Evolutionary conservation across 106 monocot species (phyloP), one percentile per base, ranked within the genome.

Genomic region (Acorus gramineus): DNA sequence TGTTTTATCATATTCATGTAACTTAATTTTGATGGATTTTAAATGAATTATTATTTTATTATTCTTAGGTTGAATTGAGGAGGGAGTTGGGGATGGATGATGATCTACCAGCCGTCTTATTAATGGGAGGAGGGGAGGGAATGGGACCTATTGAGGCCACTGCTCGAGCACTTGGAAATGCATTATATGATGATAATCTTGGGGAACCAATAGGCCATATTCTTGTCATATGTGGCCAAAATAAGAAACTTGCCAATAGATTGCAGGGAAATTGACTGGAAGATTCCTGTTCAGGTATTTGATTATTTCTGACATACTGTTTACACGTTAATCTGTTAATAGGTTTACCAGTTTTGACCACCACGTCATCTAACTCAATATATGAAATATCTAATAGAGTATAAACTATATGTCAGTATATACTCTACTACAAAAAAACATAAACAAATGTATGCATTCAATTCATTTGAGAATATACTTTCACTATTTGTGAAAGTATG

Each of bases 91-190:
- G 66, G 13, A 77, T 94, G 86, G 78, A 89, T 47, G 74, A 71
- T 2, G 49, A 73, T 6, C 62, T 94, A 49, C 93, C 83, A 3
- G 86, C 93, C 7, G 93, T 86, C 28, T 74, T 94, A 13, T 59
- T 94, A 44, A 94, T 89, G 93, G 93, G 93, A 50, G 93, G 93
- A 3, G 93, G 93, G 4, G 93, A 94, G 52, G 93, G 93, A 44
- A 89, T 89, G 84, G 93, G 93, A 56, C 93, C 89, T 2, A 84
- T 94, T 2, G 72, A 82, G 72, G 66, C 84, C 52, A 94, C 89
- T 3, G 86, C 93, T 28, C 49, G 14, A 44, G 89, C 86, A 8
- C 84, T 94, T 9, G 84, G 76, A 13, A 78, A 89, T 55, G 72
- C 79, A 11, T 73, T 94, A 2, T 84, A 77, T 57, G 72, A 80